Evolutionary conservation across 2,329 filamentous ascomycete species (phyloP).

Genomic region (Didymellaceae sp.): DNA sequence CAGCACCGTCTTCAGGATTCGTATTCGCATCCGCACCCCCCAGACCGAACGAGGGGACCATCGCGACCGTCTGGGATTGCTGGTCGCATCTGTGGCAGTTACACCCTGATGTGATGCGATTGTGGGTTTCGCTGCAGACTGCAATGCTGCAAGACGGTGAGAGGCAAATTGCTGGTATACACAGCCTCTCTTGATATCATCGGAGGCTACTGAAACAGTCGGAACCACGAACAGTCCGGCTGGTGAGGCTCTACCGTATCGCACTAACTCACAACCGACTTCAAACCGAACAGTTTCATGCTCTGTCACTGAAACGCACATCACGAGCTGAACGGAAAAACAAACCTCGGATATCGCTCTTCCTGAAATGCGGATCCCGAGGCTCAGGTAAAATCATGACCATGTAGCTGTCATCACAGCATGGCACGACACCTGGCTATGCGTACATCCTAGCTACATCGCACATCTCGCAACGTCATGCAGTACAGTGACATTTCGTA

Average conservation of each 20-base stretch:
- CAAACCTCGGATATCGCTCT: neutral
- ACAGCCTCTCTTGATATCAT: neutral
- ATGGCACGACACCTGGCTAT: too few species aligned
- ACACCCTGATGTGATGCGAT: neutral
- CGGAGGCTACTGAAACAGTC: slow-evolving; percentile 25
- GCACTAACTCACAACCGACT: slow-evolving; percentile 27
- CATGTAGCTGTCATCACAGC: too few species aligned
- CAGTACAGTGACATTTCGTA: neutral
- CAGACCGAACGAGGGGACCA: neutral
- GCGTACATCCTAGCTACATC: too few species aligned
- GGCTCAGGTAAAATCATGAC: too few species aligned
- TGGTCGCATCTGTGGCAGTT: slow-evolving; percentile 3
- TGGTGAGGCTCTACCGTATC: slow-evolving; percentile 15
- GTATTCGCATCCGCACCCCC: too few species aligned
- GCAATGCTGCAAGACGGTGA: slow-evolving; percentile 8
- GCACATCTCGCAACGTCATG: neutral
- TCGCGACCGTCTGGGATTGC: neutral
- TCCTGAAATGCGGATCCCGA: neutral
- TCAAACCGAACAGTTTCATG: slow-evolving; percentile 39
- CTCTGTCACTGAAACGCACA: slow-evolving; percentile 19
- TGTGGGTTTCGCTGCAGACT: slow-evolving; percentile 1
- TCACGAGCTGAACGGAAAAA: slow-evolving; percentile 3
- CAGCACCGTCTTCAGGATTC: too few species aligned
- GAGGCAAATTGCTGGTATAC: slow-evolving; percentile 1
- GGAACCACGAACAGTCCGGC: too few species aligned